A percentile compares a stretch with the other conserved stretches of the same genome.
Conservation (phyloP, 441 rosid species). For the Bruguiera hainesii region DNA sequence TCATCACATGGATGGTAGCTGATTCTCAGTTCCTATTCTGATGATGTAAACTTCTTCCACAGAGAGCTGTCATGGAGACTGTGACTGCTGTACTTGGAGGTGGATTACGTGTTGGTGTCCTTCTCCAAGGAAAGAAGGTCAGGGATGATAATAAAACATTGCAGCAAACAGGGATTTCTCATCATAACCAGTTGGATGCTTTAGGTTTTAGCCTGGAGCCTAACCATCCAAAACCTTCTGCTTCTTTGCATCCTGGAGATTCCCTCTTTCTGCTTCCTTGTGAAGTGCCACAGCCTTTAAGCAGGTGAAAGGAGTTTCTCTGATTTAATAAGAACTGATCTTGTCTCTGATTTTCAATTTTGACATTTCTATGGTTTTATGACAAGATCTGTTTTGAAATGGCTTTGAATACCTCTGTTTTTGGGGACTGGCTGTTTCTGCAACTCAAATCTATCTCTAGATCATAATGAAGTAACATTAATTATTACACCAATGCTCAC, state of each 20-base stretch:
- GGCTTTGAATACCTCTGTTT: not conserved
- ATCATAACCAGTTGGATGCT: conserved; percentile 54
- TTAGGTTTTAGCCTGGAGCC: conserved; percentile 95
- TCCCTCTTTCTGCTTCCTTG: conserved; percentile 39
- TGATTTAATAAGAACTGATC: not conserved
- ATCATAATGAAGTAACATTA: too few species aligned
- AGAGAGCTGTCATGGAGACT: conserved; percentile 97
- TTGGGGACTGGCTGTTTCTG: too few species aligned
- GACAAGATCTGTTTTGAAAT: not conserved
- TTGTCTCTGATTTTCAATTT: not conserved
- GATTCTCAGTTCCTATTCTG: conserved; percentile 6
- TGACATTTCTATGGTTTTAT: not conserved
- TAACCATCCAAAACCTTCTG: conserved; percentile 40
- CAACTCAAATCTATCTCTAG: too few species aligned
- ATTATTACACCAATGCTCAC: too few species aligned
- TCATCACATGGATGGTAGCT: conserved; percentile 7
- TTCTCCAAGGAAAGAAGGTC: conserved; percentile 89
- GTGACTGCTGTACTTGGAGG: conserved; percentile 73
- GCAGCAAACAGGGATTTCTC: conserved; percentile 82
- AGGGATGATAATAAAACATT: conserved; percentile 89
- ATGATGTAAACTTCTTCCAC: conserved; percentile 21
- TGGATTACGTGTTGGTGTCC: conserved; percentile 76
- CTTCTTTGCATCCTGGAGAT: conserved; percentile 37
- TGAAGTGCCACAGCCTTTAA: conserved; percentile 49
- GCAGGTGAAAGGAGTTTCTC: conserved; percentile 42